phyloP scores from a whole-genome alignment of 1,284 basidiomycete species.

The Porphyrellus sp. region DNA sequence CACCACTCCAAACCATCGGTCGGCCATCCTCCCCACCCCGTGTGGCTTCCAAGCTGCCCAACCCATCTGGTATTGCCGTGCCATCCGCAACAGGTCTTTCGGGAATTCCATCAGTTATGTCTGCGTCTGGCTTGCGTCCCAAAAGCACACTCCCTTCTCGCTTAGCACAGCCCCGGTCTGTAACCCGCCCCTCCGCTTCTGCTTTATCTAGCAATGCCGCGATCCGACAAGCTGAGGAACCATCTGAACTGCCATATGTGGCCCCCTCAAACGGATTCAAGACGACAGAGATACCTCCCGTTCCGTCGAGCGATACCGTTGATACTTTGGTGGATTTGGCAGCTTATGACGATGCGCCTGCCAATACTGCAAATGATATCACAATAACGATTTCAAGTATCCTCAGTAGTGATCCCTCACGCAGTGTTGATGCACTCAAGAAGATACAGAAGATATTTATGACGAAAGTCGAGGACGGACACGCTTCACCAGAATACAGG shows the following conservation, averaged over 20 bases:
- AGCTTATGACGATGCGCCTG: conserved; percentile 21
- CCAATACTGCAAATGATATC: conserved; percentile 51
- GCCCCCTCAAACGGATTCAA: conserved; percentile 24
- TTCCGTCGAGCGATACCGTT: conserved; percentile 23
- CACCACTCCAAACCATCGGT: conserved; percentile 29
- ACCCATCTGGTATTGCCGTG: conserved; percentile 21
- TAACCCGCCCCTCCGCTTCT: conserved; percentile 27
- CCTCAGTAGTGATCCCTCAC: conserved; percentile 77
- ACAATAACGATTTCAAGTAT: conserved; percentile 79
- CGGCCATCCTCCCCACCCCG: conserved; percentile 51
- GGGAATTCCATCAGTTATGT: conserved; percentile 41
- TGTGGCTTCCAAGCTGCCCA: conserved; percentile 25
- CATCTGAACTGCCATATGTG: conserved; percentile 33
- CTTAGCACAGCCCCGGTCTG: conserved; percentile 55
- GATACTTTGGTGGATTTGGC: conserved; percentile 31
- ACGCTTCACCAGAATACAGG: conserved; percentile 62
- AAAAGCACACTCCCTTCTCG: conserved; percentile 70
- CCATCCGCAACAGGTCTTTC: conserved; percentile 37
- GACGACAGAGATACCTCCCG: conserved; percentile 11
- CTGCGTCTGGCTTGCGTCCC: conserved; percentile 50
- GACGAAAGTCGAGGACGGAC: conserved; percentile 69
- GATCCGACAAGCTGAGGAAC: conserved; percentile 25
- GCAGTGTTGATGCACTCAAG: conserved; percentile 93
- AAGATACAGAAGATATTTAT: conserved; percentile 81
- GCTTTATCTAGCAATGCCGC: conserved; percentile 22